phyloP scores from a whole-genome alignment of 768 basidiomycete genomes.

The Tylopilus intermedius region DNA sequence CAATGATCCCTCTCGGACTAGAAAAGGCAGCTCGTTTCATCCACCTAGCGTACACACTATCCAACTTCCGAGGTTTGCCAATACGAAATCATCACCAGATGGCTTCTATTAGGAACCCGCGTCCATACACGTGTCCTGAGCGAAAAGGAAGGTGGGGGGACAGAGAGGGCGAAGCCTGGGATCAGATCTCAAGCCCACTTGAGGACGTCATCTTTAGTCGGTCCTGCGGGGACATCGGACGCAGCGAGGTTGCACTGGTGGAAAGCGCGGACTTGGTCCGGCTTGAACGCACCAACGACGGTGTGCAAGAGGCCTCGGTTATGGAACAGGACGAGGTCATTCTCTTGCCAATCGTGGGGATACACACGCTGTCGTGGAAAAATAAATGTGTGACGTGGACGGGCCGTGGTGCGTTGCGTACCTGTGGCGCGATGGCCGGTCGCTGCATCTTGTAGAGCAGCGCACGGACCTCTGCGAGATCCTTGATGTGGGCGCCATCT shows the following conservation, averaged over 20 bases:
- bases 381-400: background rate
- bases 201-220: conserved; percentile 40
- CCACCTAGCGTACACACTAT: conserved; percentile 1
- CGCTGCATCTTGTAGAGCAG: conserved; percentile 83
- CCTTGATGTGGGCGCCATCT: conserved; percentile 71
- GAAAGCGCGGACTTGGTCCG: conserved; percentile 45
- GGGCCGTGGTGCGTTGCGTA: conserved; percentile 22
- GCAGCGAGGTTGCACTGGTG: conserved; percentile 59
- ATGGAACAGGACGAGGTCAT: conserved; percentile 66
- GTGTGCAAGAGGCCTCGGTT: conserved; percentile 66
- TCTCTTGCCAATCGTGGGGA: conserved; percentile 78
- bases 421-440: conserved; percentile 79
- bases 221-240: conserved; percentile 45
- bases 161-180: background rate
- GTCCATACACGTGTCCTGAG: conserved; percentile 2
- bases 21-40: conserved; percentile 6
- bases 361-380: conserved; percentile 53
- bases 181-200: conserved; percentile 35
- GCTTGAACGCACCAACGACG: conserved; percentile 60
- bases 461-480: conserved; percentile 66
- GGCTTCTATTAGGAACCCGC: conserved; percentile 7
- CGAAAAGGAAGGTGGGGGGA: background rate
- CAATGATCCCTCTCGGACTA: background rate
- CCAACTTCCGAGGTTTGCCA: background rate
- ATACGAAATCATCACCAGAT: background rate